These are phyloP conservation scores for Waltergamsia citrina DNA, from an alignment of 2,329 filamentous ascomycete species.

Conservation along the genomic window DNA sequence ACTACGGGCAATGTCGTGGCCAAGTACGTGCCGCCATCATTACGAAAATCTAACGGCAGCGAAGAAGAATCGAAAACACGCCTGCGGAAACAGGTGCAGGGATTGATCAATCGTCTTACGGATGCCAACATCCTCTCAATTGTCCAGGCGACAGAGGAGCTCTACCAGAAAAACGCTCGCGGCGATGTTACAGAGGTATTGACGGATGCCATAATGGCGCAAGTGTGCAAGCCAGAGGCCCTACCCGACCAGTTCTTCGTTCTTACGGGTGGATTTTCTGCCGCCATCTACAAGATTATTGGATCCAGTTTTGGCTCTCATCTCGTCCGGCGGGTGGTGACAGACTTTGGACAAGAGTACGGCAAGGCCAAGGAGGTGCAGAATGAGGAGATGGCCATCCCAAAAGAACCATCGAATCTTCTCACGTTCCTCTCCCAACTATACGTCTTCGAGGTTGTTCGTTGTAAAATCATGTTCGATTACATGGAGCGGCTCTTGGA, in stretches of 20 bases:
- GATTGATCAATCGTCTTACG: constrained; percentile 84
- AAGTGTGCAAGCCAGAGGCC: constrained; percentile 68
- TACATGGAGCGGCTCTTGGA: constrained; percentile 72
- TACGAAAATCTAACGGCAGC: constrained; percentile 53
- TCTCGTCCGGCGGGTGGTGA: constrained; percentile 68
- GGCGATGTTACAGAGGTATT: constrained; percentile 78
- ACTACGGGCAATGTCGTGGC: constrained; percentile 31
- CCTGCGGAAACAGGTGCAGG: constrained; percentile 73
- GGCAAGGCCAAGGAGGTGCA: constrained; percentile 27
- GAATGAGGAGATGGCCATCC: constrained; percentile 26
- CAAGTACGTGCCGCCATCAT: constrained; percentile 87
- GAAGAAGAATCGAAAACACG: constrained; percentile 59
- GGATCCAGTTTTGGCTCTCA: constrained; percentile 87
- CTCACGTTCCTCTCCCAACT: constrained; percentile 76
- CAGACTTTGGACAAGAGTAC: constrained; percentile 63
- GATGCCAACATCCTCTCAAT: constrained; percentile 85
- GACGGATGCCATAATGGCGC: constrained; percentile 66
- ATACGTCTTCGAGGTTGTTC: constrained; percentile 86
- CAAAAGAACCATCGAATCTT: constrained; percentile 52
- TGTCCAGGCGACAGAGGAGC: constrained; percentile 67
- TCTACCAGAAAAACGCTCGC: constrained; percentile 79
- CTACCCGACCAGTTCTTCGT: constrained; percentile 86
- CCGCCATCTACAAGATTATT: constrained; percentile 77
- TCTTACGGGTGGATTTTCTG: constrained; percentile 79
- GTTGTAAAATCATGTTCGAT: constrained; percentile 79